Evolutionary conservation across 2,329 filamentous ascomycete species (phyloP).

Genomic region (Cercospora sp.): DNA sequence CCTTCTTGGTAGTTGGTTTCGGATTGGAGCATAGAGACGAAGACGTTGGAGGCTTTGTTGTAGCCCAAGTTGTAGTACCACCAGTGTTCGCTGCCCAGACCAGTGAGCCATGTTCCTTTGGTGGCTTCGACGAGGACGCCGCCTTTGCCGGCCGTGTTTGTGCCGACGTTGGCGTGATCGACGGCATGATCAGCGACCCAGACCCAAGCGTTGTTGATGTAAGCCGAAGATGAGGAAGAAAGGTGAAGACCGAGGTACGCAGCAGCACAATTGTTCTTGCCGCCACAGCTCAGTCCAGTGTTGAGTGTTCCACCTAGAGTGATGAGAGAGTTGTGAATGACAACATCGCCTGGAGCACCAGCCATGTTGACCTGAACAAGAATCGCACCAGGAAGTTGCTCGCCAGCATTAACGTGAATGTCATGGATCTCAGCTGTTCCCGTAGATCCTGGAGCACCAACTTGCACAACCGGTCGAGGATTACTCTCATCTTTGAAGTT

Average conservation of each 20-base stretch:
- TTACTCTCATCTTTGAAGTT: slow-evolving; percentile 47
- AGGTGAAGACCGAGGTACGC: slow-evolving; percentile 49
- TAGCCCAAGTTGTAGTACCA: slow-evolving; percentile 53
- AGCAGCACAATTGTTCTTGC: slow-evolving; percentile 29
- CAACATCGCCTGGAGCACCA: slow-evolving; percentile 52
- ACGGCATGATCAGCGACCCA: slow-evolving; percentile 56
- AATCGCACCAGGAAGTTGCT: slow-evolving; percentile 47
- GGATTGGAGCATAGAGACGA: slow-evolving; percentile 51
- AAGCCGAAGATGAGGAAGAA: slow-evolving; percentile 46
- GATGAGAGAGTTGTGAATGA: slow-evolving; percentile 38
- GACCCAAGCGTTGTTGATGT: slow-evolving; percentile 56
- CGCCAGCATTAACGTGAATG: slow-evolving; percentile 53
- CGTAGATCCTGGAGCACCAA: slow-evolving; percentile 53
- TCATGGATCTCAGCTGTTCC: slow-evolving; percentile 55
- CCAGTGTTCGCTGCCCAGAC: slow-evolving; percentile 54
- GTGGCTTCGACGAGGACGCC: slow-evolving; percentile 42
- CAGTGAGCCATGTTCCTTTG: slow-evolving; percentile 54
- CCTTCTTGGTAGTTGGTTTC: slow-evolving; percentile 52
- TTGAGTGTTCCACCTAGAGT: slow-evolving; percentile 39
- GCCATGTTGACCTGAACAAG: slow-evolving; percentile 55
- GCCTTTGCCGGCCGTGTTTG: slow-evolving; percentile 43
- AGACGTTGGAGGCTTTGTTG: slow-evolving; percentile 50
- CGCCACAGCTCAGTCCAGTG: slow-evolving; percentile 42
- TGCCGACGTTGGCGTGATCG: slow-evolving; percentile 38
- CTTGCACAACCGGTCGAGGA: slow-evolving; percentile 52